Conservation (phyloP, 1,284 basidiomycete genomes). For the Cryptococcus sp. region DNA sequence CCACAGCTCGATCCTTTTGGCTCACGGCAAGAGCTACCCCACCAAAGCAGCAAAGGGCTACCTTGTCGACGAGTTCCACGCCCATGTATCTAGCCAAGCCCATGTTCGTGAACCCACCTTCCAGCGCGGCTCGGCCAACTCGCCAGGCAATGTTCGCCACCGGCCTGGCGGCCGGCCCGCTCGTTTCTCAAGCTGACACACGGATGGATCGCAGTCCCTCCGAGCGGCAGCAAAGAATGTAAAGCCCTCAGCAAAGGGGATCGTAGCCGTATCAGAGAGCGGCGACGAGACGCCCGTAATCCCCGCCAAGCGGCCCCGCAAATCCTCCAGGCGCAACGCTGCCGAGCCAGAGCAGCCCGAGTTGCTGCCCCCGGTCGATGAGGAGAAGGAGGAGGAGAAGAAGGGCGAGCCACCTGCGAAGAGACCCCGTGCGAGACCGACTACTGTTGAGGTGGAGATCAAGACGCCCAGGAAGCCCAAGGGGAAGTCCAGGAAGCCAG, state of each 20-base stretch:
- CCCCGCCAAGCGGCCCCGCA: slow-evolving; percentile 21
- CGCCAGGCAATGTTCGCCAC: background rate
- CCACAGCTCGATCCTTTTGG: slow-evolving; percentile 60
- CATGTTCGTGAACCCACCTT: slow-evolving; percentile 46
- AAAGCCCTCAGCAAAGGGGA: slow-evolving; percentile 42
- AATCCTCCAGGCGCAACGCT: background rate
- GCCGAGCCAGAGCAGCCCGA: slow-evolving; percentile 3
- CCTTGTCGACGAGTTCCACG: slow-evolving; percentile 74
- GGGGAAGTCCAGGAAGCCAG: slow-evolving; percentile 2
- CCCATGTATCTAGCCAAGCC: slow-evolving; percentile 65
- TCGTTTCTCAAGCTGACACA: background rate
- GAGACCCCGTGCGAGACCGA: slow-evolving; percentile 9
- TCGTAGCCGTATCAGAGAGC: slow-evolving; percentile 35
- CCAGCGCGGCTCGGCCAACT: background rate
- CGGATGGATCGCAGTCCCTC: background rate
- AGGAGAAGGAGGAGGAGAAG: background rate
- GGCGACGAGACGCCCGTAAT: slow-evolving; percentile 19
- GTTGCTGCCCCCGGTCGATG: background rate
- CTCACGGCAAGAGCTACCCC: slow-evolving; percentile 74
- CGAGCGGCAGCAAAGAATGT: slow-evolving; percentile 25
- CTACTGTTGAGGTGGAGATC: slow-evolving; percentile 8
- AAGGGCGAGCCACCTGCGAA: slow-evolving; percentile 20
- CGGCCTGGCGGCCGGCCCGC: too few species aligned
- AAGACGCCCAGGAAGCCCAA: slow-evolving; percentile 17
- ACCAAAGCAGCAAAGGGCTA: slow-evolving; percentile 80